Evolutionary conservation across 73 alveolate species (phyloP).

Genomic region (Paraurostyla sp.): DNA sequence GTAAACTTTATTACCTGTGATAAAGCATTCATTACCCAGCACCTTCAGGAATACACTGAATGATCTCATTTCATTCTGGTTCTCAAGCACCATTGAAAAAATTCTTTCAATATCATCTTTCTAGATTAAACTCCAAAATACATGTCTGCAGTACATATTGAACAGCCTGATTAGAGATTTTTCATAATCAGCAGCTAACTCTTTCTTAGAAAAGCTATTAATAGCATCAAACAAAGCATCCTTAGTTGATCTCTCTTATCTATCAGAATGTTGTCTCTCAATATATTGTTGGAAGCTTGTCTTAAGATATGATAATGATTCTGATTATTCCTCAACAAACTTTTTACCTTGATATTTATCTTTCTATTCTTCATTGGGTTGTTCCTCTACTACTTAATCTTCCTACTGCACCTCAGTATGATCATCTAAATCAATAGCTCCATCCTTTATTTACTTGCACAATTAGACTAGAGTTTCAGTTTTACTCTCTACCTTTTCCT

Average conservation of each 20-base stretch:
- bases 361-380: background rate
- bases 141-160: conserved; percentile 60
- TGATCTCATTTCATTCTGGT: conserved; percentile 43
- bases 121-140: conserved; percentile 52
- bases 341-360: background rate
- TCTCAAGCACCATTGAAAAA: conserved; percentile 50
- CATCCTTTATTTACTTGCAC: conserved; percentile 30
- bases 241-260: conserved; percentile 31
- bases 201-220: conserved; percentile 43
- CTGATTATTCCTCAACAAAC: conserved; percentile 50
- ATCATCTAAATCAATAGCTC: conserved; percentile 40
- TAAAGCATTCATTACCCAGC: conserved; percentile 58
- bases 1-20: conserved; percentile 57
- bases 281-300: background rate
- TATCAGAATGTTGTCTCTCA: conserved; percentile 21
- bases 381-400: background rate
- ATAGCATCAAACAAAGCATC: conserved; percentile 50
- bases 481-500: conserved; percentile 31
- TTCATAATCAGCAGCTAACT: conserved; percentile 47
- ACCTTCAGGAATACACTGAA: conserved; percentile 55
- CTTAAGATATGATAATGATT: conserved; percentile 7
- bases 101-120: conserved; percentile 41
- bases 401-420: background rate
- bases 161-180: conserved; percentile 49
- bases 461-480: conserved; percentile 25